Percentiles rank a stretch among this genome's conserved stretches.
These are phyloP conservation scores for Globisporangium alternatum DNA, from an alignment of 352 stramenopile species.

Conservation along the genomic window DNA sequence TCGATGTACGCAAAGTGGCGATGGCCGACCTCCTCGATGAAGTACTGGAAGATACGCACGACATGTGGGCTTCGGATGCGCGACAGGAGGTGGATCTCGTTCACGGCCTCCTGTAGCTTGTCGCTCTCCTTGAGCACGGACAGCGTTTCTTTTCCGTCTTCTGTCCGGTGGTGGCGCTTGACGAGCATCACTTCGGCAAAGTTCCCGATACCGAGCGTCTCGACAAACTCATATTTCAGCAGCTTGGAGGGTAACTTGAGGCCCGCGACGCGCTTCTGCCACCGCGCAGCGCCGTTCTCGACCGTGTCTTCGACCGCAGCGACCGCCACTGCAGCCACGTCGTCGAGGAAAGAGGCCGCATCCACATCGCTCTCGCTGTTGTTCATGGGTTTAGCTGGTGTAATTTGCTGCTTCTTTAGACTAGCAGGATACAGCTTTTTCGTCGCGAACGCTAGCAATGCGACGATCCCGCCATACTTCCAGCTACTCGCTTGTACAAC, in stretches of 20 bases:
- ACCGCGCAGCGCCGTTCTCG: slow-evolving; percentile 38
- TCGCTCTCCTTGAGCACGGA: slow-evolving; percentile 81
- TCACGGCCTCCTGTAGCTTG: slow-evolving; percentile 73
- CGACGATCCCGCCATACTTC: slow-evolving; percentile 42
- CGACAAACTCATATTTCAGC: slow-evolving; percentile 59
- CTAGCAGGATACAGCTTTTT: slow-evolving; percentile 25
- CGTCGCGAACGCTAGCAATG: slow-evolving; percentile 38
- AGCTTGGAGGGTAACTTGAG: slow-evolving; percentile 56
- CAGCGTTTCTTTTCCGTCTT: slow-evolving; percentile 18
- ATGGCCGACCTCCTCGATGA: slow-evolving; percentile 75
- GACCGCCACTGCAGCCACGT: slow-evolving; percentile 3
- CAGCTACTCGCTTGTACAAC: slow-evolving; percentile 15
- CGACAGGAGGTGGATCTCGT: slow-evolving; percentile 70
- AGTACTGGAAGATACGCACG: slow-evolving; percentile 72
- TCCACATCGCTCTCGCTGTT: slow-evolving; percentile 18
- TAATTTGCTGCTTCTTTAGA: slow-evolving; percentile 7
- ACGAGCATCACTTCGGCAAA: slow-evolving; percentile 82
- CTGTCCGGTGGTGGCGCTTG: slow-evolving; percentile 23
- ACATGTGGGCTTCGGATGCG: slow-evolving; percentile 57
- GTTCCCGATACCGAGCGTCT: slow-evolving; percentile 62
- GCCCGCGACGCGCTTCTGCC: slow-evolving; percentile 47
- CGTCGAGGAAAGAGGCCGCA: background rate
- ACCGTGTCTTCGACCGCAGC: slow-evolving; percentile 22
- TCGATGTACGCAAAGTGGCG: slow-evolving; percentile 81
- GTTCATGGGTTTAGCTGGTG: background rate